Evolutionary conservation across 495 filamentous ascomycete species (phyloP).

Genomic region (Penicillium dipodomyicola): DNA sequence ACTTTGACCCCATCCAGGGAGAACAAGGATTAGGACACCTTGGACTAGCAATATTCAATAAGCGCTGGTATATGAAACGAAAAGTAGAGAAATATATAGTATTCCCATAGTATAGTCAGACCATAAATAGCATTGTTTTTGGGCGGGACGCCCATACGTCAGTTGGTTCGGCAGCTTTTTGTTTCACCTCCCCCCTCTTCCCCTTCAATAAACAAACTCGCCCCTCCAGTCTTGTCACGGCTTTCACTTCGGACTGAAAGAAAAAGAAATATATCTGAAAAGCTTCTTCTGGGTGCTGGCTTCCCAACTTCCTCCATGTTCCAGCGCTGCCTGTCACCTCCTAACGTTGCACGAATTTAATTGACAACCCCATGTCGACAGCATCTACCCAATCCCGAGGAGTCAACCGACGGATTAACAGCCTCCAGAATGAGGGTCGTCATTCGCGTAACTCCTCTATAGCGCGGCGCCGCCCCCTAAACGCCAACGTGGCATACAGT

Average conservation of each 20-base stretch:
- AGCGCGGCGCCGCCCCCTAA: constrained; percentile 49
- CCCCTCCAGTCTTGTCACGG: constrained; percentile 15
- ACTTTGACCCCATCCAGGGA: not conserved
- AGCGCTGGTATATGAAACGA: not conserved
- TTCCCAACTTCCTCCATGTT: constrained; percentile 36
- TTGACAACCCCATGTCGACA: constrained; percentile 49
- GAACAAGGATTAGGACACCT: constrained; percentile 3
- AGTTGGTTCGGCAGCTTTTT: constrained; percentile 23
- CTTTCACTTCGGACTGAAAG: not conserved
- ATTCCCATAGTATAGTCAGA: no score
- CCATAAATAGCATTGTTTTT: constrained; percentile 18
- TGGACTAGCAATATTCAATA: not conserved
- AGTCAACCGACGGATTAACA: constrained; percentile 55
- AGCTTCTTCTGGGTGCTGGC: constrained; percentile 21
- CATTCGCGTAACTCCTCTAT: constrained; percentile 53
- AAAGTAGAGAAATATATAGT: not conserved
- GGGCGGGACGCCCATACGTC: constrained; percentile 25
- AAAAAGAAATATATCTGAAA: not conserved
- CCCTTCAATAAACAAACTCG: constrained; percentile 22
- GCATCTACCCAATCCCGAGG: constrained; percentile 53
- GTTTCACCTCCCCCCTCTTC: constrained; percentile 25
- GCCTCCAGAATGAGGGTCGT: constrained; percentile 52
- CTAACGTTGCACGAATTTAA: constrained; percentile 26
- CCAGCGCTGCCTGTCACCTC: constrained; percentile 31
- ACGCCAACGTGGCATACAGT: constrained; percentile 74